Base-by-base conservation (phyloP, 2,329 filamentous ascomycete genomes). In the Arthroderma sp. region DNA sequence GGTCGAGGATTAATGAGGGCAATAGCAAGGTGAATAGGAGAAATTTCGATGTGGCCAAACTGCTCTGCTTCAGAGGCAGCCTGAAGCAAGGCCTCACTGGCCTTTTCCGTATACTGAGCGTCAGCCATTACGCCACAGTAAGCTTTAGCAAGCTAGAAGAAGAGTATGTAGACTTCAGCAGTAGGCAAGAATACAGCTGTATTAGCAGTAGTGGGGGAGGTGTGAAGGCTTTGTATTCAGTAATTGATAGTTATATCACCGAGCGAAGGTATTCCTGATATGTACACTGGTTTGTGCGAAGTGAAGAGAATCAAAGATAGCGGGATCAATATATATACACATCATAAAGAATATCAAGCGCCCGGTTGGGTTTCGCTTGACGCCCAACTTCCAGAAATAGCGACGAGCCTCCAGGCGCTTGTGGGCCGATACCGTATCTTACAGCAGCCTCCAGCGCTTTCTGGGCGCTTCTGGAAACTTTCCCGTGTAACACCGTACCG, bases 11-110 rank as follows among this genome's bases (percentile, higher is more conserved):
- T 68, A 44, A 71, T 63, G 6, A 71, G 58, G 4, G 66, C 56
- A 27, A 69, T 83, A 38, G 88, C 88, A 43, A 98, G 77, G 64
- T 98, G 91, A 49, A 96, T 68, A 10, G 91, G 91, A 44, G 88
- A 74, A 49, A 96, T 78, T 65, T 98, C 89, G 36, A 86, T 81
- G 69, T 98, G 91, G 34, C 79, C 78, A 63, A 96, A 94, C 69
- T 91, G 82, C 65, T 87, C 80, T 54, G 89, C 87, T 56, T 96
- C 74, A 48, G 77, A 73, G 73, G 91, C 88, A 64, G 88, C 85
- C 64, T 95, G 86, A 58, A 84, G 78, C 61, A 98, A 74, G 58
- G 89, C 84, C 70, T 89, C 86, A 62, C 88, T 84, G 53, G 86
- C 91, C 68, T 84, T 74, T 68, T 96, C 89, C 53, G 91, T 98